phyloP scores from a whole-genome alignment of 1,139 yeast species.

The Blastobotrys elegans region DNA sequence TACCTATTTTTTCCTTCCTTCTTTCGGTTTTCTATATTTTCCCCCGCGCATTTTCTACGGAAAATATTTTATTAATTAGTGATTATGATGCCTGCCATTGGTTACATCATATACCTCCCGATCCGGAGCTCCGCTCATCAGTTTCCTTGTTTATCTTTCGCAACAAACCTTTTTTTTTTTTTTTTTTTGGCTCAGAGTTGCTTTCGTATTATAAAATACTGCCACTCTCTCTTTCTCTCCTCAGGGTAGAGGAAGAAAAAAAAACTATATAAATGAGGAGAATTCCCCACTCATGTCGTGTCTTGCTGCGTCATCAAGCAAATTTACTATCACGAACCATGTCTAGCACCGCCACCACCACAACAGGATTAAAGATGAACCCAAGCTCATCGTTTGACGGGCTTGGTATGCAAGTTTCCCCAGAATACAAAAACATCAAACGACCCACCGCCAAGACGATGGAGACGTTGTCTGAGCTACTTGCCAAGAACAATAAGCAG shows the following conservation, averaged over 20 bases:
- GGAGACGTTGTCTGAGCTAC: slow-evolving; percentile 24
- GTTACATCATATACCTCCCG: too few species aligned
- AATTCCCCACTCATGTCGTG: not conserved
- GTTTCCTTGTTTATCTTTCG: too few species aligned
- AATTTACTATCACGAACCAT: too few species aligned
- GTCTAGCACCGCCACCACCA: not conserved
- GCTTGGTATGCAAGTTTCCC: slow-evolving; percentile 15
- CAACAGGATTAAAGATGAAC: not conserved
- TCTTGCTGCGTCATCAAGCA: not conserved
- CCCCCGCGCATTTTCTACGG: too few species aligned
- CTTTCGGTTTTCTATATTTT: too few species aligned
- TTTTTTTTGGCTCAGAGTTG: not conserved
- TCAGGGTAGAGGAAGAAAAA: not conserved
- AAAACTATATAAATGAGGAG: not conserved
- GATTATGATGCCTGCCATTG: too few species aligned
- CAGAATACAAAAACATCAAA: slow-evolving; percentile 5
- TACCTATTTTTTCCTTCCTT: not conserved
- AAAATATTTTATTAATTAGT: too few species aligned
- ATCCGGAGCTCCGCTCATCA: too few species aligned
- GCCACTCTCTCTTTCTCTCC: not conserved
- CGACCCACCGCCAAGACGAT: slow-evolving; percentile 21
- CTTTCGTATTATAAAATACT: not conserved
- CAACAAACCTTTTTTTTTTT: not conserved
- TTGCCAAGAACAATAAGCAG: slow-evolving; percentile 30
- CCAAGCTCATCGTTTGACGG: slow-evolving; percentile 14